phyloP scores from a whole-genome alignment of 2,329 filamentous ascomycete species.

The Hymenoscyphus fraxineus region DNA sequence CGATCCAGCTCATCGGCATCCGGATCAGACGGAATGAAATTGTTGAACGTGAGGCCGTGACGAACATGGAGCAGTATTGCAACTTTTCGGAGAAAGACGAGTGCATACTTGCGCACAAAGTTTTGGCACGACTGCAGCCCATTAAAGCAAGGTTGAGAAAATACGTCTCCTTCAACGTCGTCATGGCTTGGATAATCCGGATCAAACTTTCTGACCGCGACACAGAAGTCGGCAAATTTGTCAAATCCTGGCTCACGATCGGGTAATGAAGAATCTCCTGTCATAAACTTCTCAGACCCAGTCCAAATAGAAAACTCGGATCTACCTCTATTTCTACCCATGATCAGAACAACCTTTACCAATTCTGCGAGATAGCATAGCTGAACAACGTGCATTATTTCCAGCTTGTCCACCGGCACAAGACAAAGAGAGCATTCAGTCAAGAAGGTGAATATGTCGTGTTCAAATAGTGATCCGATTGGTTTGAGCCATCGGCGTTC shows the following conservation, averaged over 20 bases:
- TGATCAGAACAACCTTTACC: constrained; percentile 69
- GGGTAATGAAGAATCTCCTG: background rate
- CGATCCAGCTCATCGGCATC: constrained; percentile 77
- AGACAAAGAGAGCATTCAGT: constrained; percentile 73
- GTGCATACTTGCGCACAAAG: constrained; percentile 74
- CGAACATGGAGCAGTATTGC: constrained; percentile 81
- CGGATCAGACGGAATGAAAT: constrained; percentile 57
- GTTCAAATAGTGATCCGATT: constrained; percentile 56
- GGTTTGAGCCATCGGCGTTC: constrained; percentile 38
- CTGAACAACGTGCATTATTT: constrained; percentile 74
- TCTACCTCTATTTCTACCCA: constrained; percentile 51
- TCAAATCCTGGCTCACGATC: constrained; percentile 14
- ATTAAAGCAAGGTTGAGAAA: constrained; percentile 53
- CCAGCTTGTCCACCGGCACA: constrained; percentile 62
- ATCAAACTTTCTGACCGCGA: constrained; percentile 19
- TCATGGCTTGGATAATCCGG: constrained; percentile 3
- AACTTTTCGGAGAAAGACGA: constrained; percentile 85
- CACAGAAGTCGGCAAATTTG: constrained; percentile 29
- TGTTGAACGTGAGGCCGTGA: constrained; percentile 83
- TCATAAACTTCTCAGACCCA: constrained; percentile 12
- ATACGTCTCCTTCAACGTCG: constrained; percentile 35
- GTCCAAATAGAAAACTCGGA: constrained; percentile 44
- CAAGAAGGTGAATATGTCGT: constrained; percentile 77
- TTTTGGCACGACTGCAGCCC: constrained; percentile 52
- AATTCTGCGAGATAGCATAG: constrained; percentile 91